A percentile compares a stretch with the other conserved stretches of the same genome.
Evolutionary conservation across 2,329 filamentous ascomycete genomes (phyloP).

Genomic region (Domatiomyces globalis): DNA sequence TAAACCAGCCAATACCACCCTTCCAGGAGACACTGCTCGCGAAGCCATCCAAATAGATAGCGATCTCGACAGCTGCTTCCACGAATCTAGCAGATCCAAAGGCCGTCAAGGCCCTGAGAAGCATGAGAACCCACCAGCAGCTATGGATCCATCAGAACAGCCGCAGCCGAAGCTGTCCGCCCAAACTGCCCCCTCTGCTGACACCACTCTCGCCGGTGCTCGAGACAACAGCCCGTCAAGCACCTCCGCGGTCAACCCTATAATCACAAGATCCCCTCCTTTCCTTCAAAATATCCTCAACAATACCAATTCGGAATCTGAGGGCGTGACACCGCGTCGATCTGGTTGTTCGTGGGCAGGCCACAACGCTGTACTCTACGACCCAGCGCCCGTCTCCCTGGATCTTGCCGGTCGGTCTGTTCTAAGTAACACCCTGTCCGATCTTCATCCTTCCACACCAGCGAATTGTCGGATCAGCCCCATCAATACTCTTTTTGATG

Average conservation of each 20-base stretch:
- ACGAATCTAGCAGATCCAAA: neutral
- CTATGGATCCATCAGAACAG: neutral
- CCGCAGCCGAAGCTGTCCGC: neutral
- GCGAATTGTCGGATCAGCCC: neutral
- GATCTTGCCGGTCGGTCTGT: neutral
- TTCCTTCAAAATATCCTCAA: slow-evolving; percentile 2
- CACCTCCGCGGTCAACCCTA: slow-evolving; percentile 25
- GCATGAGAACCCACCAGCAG: neutral
- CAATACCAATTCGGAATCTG: neutral
- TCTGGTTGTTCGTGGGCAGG: slow-evolving; percentile 5
- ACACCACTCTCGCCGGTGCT: neutral
- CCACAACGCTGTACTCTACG: slow-evolving; percentile 8
- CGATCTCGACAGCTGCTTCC: neutral
- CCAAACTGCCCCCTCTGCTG: neutral
- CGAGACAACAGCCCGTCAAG: slow-evolving; percentile 26
- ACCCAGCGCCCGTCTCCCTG: neutral
- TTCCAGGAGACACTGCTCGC: neutral
- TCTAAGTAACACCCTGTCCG: neutral
- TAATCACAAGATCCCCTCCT: neutral
- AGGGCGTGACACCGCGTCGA: neutral
- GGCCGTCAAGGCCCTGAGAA: neutral
- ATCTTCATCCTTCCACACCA: neutral
- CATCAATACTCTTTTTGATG: neutral
- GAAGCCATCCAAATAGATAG: neutral
- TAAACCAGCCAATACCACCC: neutral